phyloP scores from a whole-genome alignment of 176 grass and related monocot species.

The Zea luxurians region DNA sequence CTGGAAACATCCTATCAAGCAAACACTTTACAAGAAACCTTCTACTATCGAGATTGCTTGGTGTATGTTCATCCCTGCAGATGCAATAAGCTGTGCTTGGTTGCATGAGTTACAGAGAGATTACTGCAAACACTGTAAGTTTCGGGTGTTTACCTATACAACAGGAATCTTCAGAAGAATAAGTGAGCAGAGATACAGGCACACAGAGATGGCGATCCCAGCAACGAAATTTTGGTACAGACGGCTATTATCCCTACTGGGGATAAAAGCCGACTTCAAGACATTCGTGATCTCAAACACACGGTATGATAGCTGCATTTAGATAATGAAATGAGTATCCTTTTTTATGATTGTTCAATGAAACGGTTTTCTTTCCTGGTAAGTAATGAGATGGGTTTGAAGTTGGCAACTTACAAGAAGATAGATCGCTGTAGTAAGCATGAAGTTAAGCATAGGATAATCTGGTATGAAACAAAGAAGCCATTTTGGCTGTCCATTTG shows the following conservation, averaged over 20 bases:
- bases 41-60: neutral
- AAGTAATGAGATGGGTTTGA: neutral
- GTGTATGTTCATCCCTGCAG: constrained; percentile 11
- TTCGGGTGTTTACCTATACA: constrained; percentile 60
- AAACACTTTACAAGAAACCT: neutral
- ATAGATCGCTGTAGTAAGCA: constrained; percentile 92
- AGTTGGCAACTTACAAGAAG: constrained; percentile 56
- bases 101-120: neutral
- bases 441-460: constrained; percentile 96
- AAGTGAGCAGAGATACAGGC: constrained; percentile 73
- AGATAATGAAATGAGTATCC: constrained; percentile 30
- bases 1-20: constrained; percentile 26
- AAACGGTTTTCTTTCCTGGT: neutral
- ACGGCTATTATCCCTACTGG: constrained; percentile 76
- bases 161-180: constrained; percentile 70
- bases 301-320: constrained; percentile 72
- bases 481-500: constrained; percentile 91
- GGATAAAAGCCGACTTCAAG: constrained; percentile 67
- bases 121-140: neutral
- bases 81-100: constrained; percentile 18
- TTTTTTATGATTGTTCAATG: neutral
- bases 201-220: constrained; percentile 58
- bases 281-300: constrained; percentile 62
- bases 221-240: constrained; percentile 80
- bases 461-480: constrained; percentile 77